phyloP scores from a whole-genome alignment of 2,329 filamentous ascomycete species.

The Aspergillus alliaceus region DNA sequence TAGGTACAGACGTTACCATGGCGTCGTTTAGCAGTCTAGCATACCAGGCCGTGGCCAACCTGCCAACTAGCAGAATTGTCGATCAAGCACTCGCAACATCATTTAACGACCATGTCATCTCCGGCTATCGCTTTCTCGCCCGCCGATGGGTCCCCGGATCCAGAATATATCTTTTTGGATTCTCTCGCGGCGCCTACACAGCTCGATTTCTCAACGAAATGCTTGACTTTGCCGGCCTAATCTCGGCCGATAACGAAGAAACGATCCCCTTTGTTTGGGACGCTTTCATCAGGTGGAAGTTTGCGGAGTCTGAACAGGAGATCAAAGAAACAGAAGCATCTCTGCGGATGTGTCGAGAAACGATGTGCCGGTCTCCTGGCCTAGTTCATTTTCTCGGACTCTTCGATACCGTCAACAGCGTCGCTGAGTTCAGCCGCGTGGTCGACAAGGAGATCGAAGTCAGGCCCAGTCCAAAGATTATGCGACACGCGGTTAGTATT shows the following conservation, averaged over 20 bases:
- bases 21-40: constrained; percentile 11
- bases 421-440: constrained; percentile 20
- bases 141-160: constrained; percentile 15
- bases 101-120: constrained; percentile 21
- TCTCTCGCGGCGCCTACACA: constrained; percentile 26
- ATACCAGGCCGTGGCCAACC: constrained; percentile 11
- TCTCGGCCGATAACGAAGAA: constrained; percentile 22
- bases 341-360: constrained; percentile 13
- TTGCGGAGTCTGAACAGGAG: constrained; percentile 8
- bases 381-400: constrained; percentile 24
- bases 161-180: constrained; percentile 25
- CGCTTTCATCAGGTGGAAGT: constrained; percentile 16
- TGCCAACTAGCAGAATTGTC: constrained; percentile 7
- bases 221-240: constrained; percentile 20
- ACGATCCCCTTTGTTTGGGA: constrained; percentile 20
- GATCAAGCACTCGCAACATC: constrained; percentile 17
- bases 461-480: constrained; percentile 43
- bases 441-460: constrained; percentile 9
- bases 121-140: constrained; percentile 21
- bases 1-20: constrained; percentile 18
- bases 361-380: constrained; percentile 17
- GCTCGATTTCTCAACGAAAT: constrained; percentile 25
- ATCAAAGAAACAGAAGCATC: constrained; percentile 1
- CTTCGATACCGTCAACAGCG: constrained; percentile 29
- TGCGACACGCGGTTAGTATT: constrained; percentile 55